phyloP scores from a whole-genome alignment of 1,284 basidiomycete genomes.

The Heliocybe sulcata region DNA sequence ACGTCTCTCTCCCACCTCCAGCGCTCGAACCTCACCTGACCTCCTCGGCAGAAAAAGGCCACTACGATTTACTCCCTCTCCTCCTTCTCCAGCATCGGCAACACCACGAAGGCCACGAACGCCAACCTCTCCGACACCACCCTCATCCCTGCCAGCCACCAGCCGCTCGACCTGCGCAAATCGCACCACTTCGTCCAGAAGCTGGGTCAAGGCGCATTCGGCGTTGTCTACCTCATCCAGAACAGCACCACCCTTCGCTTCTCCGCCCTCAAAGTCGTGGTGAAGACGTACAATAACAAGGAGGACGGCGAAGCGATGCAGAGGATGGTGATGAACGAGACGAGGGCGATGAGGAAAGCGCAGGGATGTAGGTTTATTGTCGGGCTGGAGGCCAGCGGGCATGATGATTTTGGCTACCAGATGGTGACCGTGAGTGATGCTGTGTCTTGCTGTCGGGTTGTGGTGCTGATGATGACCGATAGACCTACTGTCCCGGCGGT shows the following conservation, averaged over 20 bases:
- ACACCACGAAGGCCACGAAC: not conserved
- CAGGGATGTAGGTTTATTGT: conserved; percentile 1
- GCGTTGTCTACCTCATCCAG: conserved; percentile 7
- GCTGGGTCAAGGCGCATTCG: conserved; percentile 10
- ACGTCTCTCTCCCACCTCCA: not conserved
- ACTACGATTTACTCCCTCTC: not conserved
- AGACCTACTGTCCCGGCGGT: conserved; percentile 8
- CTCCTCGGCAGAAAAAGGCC: not conserved
- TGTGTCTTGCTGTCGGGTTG: not conserved
- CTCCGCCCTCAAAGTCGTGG: conserved; percentile 9
- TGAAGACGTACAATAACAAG: conserved; percentile 2
- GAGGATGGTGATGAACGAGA: conserved; percentile 8
- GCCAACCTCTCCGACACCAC: not conserved
- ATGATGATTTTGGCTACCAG: conserved; percentile 8
- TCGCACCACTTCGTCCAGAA: conserved; percentile 5
- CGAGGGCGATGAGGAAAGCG: conserved; percentile 4
- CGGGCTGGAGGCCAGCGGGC: conserved; percentile 7
- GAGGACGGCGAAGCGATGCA: not conserved
- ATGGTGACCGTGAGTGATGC: conserved; percentile 9
- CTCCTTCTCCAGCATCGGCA: not conserved
- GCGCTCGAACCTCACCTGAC: not conserved
- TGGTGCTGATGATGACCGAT: not conserved
- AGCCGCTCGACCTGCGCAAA: conserved; percentile 18
- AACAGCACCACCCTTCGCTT: conserved; percentile 1
- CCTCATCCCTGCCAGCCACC: not conserved